Percentiles rank a stretch among this genome's conserved stretches.
Conservation (phyloP, 495 filamentous ascomycete species). For the Daldinia loculata region DNA sequence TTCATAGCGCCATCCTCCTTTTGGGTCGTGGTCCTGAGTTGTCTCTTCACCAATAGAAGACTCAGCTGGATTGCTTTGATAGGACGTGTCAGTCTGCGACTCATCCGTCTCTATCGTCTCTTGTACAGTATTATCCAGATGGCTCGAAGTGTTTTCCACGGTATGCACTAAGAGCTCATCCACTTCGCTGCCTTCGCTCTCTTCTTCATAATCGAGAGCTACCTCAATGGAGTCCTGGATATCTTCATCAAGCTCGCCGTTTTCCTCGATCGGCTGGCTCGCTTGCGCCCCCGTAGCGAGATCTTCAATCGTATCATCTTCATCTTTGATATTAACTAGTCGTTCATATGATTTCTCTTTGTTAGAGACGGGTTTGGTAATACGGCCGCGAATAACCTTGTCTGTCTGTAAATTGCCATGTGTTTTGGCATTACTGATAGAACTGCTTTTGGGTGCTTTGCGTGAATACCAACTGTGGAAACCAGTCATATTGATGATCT, state of each 20-base stretch:
- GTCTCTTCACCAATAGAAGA: background rate
- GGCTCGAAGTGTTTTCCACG: background rate
- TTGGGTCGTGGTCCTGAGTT: constrained; percentile 8
- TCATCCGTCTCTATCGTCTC: background rate
- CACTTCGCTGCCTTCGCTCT: background rate
- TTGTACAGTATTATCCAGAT: background rate
- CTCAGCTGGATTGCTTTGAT: background rate
- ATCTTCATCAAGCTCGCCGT: background rate
- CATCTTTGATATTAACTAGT: background rate
- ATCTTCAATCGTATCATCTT: background rate
- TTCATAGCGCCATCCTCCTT: constrained; percentile 39
- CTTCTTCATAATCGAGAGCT: background rate
- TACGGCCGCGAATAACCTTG: constrained; percentile 20
- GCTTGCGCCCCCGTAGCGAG: background rate
- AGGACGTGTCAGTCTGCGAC: background rate
- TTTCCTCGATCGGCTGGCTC: background rate
- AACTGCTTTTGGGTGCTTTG: background rate
- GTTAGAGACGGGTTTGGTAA: constrained; percentile 8
- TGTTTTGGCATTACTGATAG: background rate
- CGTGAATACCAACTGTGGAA: constrained; percentile 12
- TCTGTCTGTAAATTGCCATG: background rate
- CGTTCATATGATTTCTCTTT: background rate
- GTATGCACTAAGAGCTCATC: background rate
- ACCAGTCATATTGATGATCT: constrained; percentile 16
- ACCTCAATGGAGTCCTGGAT: background rate